Evolutionary conservation across 2,329 filamentous ascomycete genomes (phyloP).

Genomic region (Tolypocladium cylindrosporum): DNA sequence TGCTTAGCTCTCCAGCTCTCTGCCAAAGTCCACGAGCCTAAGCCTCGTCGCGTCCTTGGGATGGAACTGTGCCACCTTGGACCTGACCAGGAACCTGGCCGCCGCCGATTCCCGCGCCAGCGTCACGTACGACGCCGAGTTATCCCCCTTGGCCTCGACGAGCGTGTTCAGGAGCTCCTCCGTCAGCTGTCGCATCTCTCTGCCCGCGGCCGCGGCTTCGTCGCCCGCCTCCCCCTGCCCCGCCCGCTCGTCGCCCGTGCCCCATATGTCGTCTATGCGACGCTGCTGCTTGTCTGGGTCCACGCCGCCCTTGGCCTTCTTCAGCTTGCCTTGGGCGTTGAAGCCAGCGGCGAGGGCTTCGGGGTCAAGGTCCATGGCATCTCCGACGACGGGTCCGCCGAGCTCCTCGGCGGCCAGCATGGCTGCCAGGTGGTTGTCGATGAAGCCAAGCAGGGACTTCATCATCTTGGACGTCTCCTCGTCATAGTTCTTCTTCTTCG

Average conservation of each 20-base stretch:
- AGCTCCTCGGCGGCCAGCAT: conserved; percentile 78
- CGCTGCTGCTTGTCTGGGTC: conserved; percentile 44
- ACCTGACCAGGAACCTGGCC: conserved; percentile 52
- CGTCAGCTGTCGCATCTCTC: conserved; percentile 49
- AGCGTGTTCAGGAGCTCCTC: conserved; percentile 52
- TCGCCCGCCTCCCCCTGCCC: conserved; percentile 22
- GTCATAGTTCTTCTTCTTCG: conserved; percentile 50
- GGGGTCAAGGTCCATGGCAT: conserved; percentile 53
- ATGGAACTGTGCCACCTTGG: conserved; percentile 57
- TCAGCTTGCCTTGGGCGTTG: conserved; percentile 46
- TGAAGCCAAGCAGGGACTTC: conserved; percentile 57
- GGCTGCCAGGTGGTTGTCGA: conserved; percentile 57
- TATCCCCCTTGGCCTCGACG: conserved; percentile 42
- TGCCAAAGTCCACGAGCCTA: conserved; percentile 53
- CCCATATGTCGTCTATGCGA: conserved; percentile 57
- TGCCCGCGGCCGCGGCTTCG: conserved; percentile 39
- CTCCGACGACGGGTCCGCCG: conserved; percentile 73
- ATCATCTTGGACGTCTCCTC: conserved; percentile 51
- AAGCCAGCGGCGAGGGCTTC: conserved; percentile 52
- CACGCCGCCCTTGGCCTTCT: conserved; percentile 31
- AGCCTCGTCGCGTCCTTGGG: conserved; percentile 51
- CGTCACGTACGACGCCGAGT: conserved; percentile 46
- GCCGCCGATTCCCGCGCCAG: conserved; percentile 52
- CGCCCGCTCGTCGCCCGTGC: conserved; percentile 16
- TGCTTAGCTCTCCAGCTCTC: conserved; percentile 45